phyloP scores from a whole-genome alignment of 345 rosid species.

The Eucalyptus melliodora region DNA sequence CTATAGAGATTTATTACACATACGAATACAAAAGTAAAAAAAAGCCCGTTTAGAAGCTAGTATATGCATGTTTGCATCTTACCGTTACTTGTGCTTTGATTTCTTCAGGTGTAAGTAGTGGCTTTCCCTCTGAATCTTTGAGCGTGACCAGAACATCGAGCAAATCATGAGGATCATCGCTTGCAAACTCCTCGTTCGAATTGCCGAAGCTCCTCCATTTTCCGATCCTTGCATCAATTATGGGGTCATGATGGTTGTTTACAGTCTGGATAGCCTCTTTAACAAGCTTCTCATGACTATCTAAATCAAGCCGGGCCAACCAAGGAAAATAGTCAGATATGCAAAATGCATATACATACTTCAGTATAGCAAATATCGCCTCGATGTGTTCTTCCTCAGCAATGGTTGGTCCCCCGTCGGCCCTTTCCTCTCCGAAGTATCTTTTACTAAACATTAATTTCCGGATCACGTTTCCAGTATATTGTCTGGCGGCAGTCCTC shows the following conservation, averaged over 20 bases:
- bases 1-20: no score
- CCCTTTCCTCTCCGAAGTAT: no score
- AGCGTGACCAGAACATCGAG: constrained; percentile 29
- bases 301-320: no score
- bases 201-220: background rate
- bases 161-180: constrained; percentile 16
- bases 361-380: no score
- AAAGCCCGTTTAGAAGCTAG: background rate
- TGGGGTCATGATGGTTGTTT: constrained; percentile 32
- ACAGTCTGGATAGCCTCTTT: background rate
- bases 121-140: background rate
- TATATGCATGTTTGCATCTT: background rate
- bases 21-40: background rate
- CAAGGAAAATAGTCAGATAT: no score
- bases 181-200: background rate
- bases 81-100: constrained; percentile 1
- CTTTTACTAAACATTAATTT: no score
- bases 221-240: constrained; percentile 32
- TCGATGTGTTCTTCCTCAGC: no score
- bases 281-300: constrained; percentile 19
- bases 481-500: no score
- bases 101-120: background rate
- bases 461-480: no score
- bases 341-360: no score
- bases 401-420: no score